These are phyloP conservation scores for Rhodotorula sp. DNA, from an alignment of 1,284 basidiomycete species.

Conservation along the genomic window DNA sequence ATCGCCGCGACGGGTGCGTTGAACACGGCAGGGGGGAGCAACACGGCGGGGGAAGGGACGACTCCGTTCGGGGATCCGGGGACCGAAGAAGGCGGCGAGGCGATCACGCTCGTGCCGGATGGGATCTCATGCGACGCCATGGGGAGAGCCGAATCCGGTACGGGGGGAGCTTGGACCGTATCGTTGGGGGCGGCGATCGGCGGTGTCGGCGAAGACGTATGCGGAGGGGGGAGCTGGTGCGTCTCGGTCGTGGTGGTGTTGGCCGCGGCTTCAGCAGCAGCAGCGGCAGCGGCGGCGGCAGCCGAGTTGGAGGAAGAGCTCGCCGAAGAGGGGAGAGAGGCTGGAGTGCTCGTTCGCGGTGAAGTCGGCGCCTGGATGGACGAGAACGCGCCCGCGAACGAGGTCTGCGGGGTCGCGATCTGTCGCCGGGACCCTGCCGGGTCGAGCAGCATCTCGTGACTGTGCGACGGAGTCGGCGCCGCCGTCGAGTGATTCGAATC, in stretches of 20 bases:
- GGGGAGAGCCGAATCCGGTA: slow-evolving; percentile 29
- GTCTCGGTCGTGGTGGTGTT: slow-evolving; percentile 8
- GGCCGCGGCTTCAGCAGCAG: neutral
- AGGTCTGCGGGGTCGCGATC: slow-evolving; percentile 18
- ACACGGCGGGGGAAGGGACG: slow-evolving; percentile 32
- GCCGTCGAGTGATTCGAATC: neutral
- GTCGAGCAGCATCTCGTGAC: slow-evolving; percentile 5
- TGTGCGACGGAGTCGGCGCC: neutral
- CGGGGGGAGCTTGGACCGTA: slow-evolving; percentile 33
- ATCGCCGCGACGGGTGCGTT: slow-evolving; percentile 44
- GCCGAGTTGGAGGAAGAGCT: neutral
- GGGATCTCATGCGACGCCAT: slow-evolving; percentile 33
- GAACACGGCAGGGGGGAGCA: slow-evolving; percentile 40
- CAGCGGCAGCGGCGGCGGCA: neutral
- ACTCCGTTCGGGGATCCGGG: slow-evolving; percentile 10
- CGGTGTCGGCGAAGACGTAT: slow-evolving; percentile 32
- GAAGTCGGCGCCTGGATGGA: slow-evolving; percentile 23
- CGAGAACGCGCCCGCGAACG: slow-evolving; percentile 28
- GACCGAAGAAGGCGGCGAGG: slow-evolving; percentile 20
- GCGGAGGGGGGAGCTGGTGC: slow-evolving; percentile 25
- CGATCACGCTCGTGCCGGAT: slow-evolving; percentile 37
- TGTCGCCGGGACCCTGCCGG: neutral
- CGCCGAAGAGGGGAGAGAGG: slow-evolving; percentile 7
- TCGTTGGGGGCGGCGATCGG: slow-evolving; percentile 25
- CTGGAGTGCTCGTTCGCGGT: neutral